Percentiles rank a stretch among this genome's conserved stretches.
Evolutionary conservation across 495 filamentous ascomycete species (phyloP).

Genomic region (Lasiosphaeria hispida): DNA sequence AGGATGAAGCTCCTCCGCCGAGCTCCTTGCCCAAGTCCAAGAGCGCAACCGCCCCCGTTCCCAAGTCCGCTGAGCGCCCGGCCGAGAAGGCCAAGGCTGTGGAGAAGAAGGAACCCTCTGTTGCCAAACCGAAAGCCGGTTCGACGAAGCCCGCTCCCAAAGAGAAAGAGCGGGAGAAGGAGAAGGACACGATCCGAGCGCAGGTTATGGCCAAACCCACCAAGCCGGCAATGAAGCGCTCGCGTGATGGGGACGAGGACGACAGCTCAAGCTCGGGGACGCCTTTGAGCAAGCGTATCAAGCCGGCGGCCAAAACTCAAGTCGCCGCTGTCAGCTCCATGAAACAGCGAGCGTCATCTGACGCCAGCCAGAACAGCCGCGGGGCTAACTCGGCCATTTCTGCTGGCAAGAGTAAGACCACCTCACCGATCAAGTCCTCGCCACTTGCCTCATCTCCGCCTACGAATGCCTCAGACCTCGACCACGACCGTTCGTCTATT

Average conservation of each 20-base stretch:
- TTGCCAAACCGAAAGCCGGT: slow-evolving; percentile 19
- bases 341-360: slow-evolving; percentile 41
- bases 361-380: slow-evolving; percentile 47
- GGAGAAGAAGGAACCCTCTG: slow-evolving; percentile 34
- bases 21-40: slow-evolving; percentile 38
- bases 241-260: slow-evolving; percentile 45
- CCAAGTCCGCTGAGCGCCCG: slow-evolving; percentile 38
- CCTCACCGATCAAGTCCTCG: slow-evolving; percentile 68
- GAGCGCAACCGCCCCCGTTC: slow-evolving; percentile 22
- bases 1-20: slow-evolving; percentile 44
- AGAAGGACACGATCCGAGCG: slow-evolving; percentile 34
- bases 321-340: slow-evolving; percentile 18
- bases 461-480: slow-evolving; percentile 68
- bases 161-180: slow-evolving; percentile 23
- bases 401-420: slow-evolving; percentile 42
- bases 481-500: slow-evolving; percentile 28
- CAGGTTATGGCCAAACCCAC: slow-evolving; percentile 30
- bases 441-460: slow-evolving; percentile 74
- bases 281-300: slow-evolving; percentile 50
- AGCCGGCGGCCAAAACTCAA: slow-evolving; percentile 31
- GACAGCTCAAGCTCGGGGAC: slow-evolving; percentile 51
- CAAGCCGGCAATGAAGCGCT: slow-evolving; percentile 33
- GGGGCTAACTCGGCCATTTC: slow-evolving; percentile 32
- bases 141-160: slow-evolving; percentile 11
- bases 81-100: slow-evolving; percentile 18